Evolutionary conservation across 805 yeast species (phyloP).

Genomic region (Saccharomyces kudriavzevii): DNA sequence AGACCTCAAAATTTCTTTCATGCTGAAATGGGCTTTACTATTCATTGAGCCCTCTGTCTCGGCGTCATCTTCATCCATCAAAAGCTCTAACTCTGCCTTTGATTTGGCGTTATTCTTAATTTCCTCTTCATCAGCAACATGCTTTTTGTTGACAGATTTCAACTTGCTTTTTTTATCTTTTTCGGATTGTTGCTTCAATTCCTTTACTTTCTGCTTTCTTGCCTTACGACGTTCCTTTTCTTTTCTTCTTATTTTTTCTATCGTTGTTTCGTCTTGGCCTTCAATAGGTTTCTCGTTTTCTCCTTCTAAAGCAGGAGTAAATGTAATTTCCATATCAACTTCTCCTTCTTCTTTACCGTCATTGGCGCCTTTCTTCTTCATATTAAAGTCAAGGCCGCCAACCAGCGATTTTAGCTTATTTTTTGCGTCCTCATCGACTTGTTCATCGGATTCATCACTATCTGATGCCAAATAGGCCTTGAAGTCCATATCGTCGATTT

Average conservation of each 20-base stretch:
- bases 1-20: constrained; percentile 69
- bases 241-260: constrained; percentile 73
- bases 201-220: constrained; percentile 71
- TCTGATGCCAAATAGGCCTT: constrained; percentile 85
- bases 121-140: constrained; percentile 22
- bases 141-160: constrained; percentile 24
- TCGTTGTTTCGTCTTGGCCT: constrained; percentile 58
- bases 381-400: constrained; percentile 33
- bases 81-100: constrained; percentile 48
- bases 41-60: constrained; percentile 29
- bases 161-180: constrained; percentile 41
- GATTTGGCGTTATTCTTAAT: constrained; percentile 33
- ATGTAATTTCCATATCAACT: constrained; percentile 91
- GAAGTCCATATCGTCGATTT: constrained; percentile 84
- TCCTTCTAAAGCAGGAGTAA: constrained; percentile 72
- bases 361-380: constrained; percentile 26
- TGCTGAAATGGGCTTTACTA: constrained; percentile 57
- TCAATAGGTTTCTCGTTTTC: constrained; percentile 31
- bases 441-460: constrained; percentile 48
- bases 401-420: constrained; percentile 57
- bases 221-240: constrained; percentile 88
- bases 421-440: constrained; percentile 32
- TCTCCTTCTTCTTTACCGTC: constrained; percentile 51
- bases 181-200: constrained; percentile 43
- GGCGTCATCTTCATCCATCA: constrained; percentile 56